These are phyloP conservation scores for Hericium rajendrae DNA, from an alignment of 768 basidiomycete species.

Conservation along the genomic window DNA sequence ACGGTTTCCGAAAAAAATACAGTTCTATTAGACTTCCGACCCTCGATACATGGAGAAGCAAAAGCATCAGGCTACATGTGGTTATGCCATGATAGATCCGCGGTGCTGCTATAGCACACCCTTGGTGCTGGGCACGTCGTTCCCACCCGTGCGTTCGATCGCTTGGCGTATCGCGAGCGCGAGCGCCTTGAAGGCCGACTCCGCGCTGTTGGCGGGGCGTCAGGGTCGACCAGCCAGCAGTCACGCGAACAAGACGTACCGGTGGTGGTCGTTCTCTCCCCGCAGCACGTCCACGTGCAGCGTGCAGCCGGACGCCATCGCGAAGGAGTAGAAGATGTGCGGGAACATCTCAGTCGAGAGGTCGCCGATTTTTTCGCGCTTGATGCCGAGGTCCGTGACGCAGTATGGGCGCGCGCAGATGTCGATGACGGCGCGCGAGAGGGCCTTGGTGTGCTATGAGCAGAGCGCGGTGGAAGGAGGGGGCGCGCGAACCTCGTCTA, in stretches of 20 bases:
- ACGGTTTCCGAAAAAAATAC: too few species aligned
- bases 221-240: neutral
- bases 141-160: conserved; percentile 80
- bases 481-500: conserved; percentile 70
- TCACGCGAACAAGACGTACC: conserved; percentile 38
- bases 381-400: conserved; percentile 80
- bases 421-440: conserved; percentile 93
- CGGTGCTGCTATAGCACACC: conserved; percentile 59
- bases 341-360: conserved; percentile 97
- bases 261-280: conserved; percentile 96
- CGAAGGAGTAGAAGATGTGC: conserved; percentile 95
- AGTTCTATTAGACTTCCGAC: too few species aligned
- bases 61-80: neutral
- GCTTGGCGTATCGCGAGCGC: conserved; percentile 93
- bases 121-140: conserved; percentile 94
- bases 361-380: conserved; percentile 88
- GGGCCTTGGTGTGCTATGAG: conserved; percentile 45
- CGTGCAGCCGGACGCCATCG: conserved; percentile 91
- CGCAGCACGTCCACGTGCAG: conserved; percentile 90
- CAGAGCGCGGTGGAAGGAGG: neutral
- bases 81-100: neutral
- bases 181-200: conserved; percentile 96
- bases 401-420: conserved; percentile 97
- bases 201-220: conserved; percentile 48
- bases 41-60: too few species aligned